Conservation (phyloP, 2,329 filamentous ascomycete species). For the Nemania diffusa region DNA sequence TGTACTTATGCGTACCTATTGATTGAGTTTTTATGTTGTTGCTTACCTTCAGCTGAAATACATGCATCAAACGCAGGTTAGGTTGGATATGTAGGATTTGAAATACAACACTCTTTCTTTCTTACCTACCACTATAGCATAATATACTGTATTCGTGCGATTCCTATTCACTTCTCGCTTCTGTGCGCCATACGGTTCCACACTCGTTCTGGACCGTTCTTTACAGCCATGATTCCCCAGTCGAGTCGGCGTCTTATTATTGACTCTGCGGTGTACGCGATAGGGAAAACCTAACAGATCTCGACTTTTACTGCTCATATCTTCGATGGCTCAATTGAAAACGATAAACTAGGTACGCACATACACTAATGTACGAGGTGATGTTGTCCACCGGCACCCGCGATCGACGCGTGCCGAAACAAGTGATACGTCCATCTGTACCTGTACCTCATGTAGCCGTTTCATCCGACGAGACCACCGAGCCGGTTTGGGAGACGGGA, state of each 20-base stretch:
- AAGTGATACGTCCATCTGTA: constrained; percentile 11
- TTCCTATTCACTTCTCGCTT: constrained; percentile 8
- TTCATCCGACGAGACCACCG: constrained; percentile 20
- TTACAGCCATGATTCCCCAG: background rate
- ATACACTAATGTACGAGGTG: too few relatives aligned
- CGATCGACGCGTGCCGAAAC: constrained; percentile 24
- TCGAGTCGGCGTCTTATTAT: background rate
- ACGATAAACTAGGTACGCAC: too few relatives aligned
- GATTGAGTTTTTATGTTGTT: background rate
- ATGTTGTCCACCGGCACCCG: background rate
- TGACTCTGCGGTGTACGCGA: background rate
- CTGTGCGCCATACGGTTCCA: background rate
- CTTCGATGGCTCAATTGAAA: too few relatives aligned
- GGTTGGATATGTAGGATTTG: constrained; percentile 18
- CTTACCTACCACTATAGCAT: background rate
- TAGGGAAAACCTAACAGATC: background rate
- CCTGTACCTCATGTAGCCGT: constrained; percentile 19
- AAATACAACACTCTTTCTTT: constrained; percentile 25
- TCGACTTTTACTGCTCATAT: background rate
- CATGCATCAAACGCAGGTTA: background rate
- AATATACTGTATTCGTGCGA: constrained; percentile 1
- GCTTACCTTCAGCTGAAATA: background rate
- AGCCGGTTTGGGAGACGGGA: constrained; percentile 11
- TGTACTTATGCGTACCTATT: too few relatives aligned
- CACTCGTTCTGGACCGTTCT: constrained; percentile 14